Evolutionary conservation across 2,329 filamentous ascomycete genomes (phyloP).

Genomic region (Colletotrichum gloeosporioides): DNA sequence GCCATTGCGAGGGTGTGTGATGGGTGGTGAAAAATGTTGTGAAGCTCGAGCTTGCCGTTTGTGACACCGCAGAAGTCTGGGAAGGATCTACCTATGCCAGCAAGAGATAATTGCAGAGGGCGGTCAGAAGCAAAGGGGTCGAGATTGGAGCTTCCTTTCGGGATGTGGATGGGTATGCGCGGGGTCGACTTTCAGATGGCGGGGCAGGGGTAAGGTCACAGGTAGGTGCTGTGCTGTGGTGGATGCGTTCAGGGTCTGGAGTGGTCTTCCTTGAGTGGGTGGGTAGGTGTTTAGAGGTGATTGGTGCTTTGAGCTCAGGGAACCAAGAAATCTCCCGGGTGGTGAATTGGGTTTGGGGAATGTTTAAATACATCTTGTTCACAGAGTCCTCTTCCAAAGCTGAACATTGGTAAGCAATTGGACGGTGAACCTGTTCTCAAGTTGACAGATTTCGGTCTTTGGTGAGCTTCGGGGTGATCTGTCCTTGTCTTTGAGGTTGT

Average conservation of each 20-base stretch:
- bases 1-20: slow-evolving; percentile 5
- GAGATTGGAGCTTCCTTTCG: slow-evolving; percentile 4
- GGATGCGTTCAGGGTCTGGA: neutral
- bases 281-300: neutral
- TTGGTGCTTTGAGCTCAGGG: neutral
- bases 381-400: neutral
- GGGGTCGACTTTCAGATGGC: slow-evolving; percentile 18
- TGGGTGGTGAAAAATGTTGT: neutral
- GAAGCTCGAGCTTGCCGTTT: neutral
- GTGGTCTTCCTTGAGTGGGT: neutral
- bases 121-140: neutral
- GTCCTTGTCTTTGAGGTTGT: neutral
- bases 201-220: slow-evolving; percentile 7
- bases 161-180: slow-evolving; percentile 15
- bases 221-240: neutral
- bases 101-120: neutral
- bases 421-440: neutral
- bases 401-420: neutral
- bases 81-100: neutral
- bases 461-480: neutral
- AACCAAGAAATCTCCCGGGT: neutral
- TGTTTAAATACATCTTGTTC: neutral
- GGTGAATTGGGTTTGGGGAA: neutral
- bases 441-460: neutral
- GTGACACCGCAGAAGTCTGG: neutral